Evolutionary conservation across 1,284 basidiomycete genomes (phyloP).

Genomic region (Sporisorium iseilematis-ciliati): DNA sequence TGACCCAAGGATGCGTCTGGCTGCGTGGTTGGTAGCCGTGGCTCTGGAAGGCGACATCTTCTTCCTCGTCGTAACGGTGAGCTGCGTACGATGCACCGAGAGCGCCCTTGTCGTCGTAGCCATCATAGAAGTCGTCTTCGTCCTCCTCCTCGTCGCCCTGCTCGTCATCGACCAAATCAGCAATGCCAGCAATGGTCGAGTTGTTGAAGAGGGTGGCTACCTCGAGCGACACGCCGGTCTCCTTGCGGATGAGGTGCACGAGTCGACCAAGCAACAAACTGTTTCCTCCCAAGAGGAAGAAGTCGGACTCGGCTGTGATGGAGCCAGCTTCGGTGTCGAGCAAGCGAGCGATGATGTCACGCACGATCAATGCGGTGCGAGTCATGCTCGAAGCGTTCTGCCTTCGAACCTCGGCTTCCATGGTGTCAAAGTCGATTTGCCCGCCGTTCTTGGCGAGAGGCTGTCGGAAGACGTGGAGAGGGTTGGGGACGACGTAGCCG

Average conservation of each 20-base stretch:
- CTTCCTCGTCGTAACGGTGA: slow-evolving; percentile 66
- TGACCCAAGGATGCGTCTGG: slow-evolving; percentile 66
- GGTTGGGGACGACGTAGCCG: slow-evolving; percentile 69
- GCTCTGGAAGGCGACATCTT: slow-evolving; percentile 61
- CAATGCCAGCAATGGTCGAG: slow-evolving; percentile 68
- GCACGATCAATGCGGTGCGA: slow-evolving; percentile 65
- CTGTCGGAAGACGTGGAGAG: slow-evolving; percentile 70
- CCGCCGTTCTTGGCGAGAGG: slow-evolving; percentile 67
- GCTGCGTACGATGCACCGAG: slow-evolving; percentile 58
- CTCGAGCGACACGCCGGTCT: slow-evolving; percentile 67
- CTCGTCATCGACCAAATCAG: slow-evolving; percentile 65
- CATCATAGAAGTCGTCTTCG: slow-evolving; percentile 60
- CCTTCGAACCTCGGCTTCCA: slow-evolving; percentile 68
- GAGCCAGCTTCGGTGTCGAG: slow-evolving; percentile 68
- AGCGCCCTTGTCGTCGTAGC: slow-evolving; percentile 66
- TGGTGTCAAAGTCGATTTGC: slow-evolving; percentile 68
- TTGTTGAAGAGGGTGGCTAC: slow-evolving; percentile 69
- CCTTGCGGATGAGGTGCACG: slow-evolving; percentile 68
- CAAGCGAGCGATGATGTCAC: slow-evolving; percentile 68
- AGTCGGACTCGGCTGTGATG: slow-evolving; percentile 69
- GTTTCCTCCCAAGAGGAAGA: slow-evolving; percentile 69
- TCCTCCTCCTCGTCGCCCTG: slow-evolving; percentile 59
- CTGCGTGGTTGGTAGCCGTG: slow-evolving; percentile 68
- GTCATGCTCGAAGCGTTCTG: slow-evolving; percentile 69
- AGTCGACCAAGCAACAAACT: slow-evolving; percentile 68